These are phyloP conservation scores for Prunus mira DNA, from an alignment of 306 rosid species.

Conservation along the genomic window DNA sequence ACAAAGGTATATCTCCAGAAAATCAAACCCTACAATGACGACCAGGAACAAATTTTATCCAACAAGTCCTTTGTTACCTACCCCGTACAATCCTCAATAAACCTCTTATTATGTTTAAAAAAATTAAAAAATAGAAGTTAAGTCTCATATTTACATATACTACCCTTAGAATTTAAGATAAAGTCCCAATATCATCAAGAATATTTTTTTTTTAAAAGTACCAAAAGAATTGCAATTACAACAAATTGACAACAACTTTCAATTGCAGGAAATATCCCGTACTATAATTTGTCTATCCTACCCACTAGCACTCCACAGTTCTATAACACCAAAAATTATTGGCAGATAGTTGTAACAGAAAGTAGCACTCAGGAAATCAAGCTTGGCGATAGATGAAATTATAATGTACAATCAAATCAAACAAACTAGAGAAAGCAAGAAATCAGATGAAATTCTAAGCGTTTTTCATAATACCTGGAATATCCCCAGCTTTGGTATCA, in stretches of 20 bases:
- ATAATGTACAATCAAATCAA: conserved; percentile 3
- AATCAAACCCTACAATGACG: neutral
- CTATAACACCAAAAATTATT: neutral
- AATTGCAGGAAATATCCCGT: neutral
- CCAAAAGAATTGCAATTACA: neutral
- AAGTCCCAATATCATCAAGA: neutral
- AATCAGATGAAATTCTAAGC: neutral
- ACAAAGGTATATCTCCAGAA: neutral
- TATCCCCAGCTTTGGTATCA: conserved; percentile 55
- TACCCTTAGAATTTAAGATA: neutral
- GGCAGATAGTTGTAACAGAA: neutral
- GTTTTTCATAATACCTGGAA: conserved; percentile 47
- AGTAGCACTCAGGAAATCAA: neutral
- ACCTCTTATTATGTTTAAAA: neutral
- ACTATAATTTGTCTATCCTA: neutral
- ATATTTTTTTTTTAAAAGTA: neutral
- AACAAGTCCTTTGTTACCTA: neutral
- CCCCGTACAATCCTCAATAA: neutral
- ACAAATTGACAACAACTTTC: neutral
- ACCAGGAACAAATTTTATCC: neutral
- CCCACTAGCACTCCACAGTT: neutral
- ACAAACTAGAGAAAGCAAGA: neutral
- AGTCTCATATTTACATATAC: neutral
- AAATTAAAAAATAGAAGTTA: neutral
- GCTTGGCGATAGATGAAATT: neutral